Base-by-base conservation (phyloP, 805 yeast species). In the Yueomyces sinensis region DNA sequence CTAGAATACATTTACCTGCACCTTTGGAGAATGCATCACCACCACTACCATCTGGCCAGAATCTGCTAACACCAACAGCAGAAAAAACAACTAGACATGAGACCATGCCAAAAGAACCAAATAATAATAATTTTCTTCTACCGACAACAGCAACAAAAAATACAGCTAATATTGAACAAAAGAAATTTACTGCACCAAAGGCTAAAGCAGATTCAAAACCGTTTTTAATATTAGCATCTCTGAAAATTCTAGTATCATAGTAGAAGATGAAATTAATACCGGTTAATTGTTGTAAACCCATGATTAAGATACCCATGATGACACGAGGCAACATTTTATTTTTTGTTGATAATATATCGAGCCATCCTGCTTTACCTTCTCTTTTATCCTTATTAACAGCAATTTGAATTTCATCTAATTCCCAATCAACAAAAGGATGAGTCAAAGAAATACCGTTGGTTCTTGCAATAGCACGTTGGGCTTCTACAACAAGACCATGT, bases 1-100 rank as follows among this genome's bases (percentile, higher is more conserved):
- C 72, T 56, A 78, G 76, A 83, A 78, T 74, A 38, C 74, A 78
- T 52, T 73, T 59, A 61, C 84, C 84, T 30, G 77, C 72, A 39
- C 76, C 65, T 43, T 63, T 64, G 24, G 70, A 59, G 9, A 50
- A 34, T n/a, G 41, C 40, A 80, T 78, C 28, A 5, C 44, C 40
- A 13, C 30, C 38, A 30, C 15, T 27, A 2, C 66, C 80, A 40
- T 59, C 31, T 28, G 65, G 59, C 40, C 62, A 59, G 32, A 61
- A 41, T 20, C 47, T 57, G 14, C 70, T 70, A 23, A 74, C 73
- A 55, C 84, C 86, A 33, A 78, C 66, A 29, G 76, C 61, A 4
- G 84, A 71, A 51, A 71, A 78, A 36, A 69, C 58, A 30, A 55
- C 61, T 37, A 53, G 56, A 53, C 73, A 67, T 38, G 63, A 52